Base-by-base conservation (phyloP, 2,329 filamentous ascomycete genomes). In the Ophiocordyceps sinensis region DNA sequence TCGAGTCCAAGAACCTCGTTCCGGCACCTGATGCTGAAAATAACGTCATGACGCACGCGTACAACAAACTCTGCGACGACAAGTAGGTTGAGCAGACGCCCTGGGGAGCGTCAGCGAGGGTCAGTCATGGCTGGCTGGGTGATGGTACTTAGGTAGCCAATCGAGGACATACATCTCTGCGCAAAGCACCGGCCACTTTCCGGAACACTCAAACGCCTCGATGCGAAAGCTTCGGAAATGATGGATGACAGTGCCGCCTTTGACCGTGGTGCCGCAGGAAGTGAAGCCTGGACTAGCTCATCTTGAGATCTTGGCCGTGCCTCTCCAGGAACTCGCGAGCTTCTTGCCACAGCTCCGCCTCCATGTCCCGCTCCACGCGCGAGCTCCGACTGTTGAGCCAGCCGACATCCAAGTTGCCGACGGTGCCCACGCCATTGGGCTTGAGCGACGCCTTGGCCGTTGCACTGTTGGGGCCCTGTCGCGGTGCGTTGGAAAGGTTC, bases 371-470 rank as follows among this genome's bases (percentile, higher is more conserved):
- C 43, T 85, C 85, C 19, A 93, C 83, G 47, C 81, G 81, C 47
- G 84, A 82, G 45, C 84, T 85, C 43, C 85, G 74, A 52, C 85
- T 88, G 56, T 95, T 96, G 51, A 96, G 62, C 76, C 84, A 89
- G 28, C 88, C 88, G 13, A 93, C 80, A 55, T 95, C 88, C 41
- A 95, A 67, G 26, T 64, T 65, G 10, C 73, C 74, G 29, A 77
- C 71, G 50, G 67, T 68, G 19, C 68, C 75, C 43, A 67, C 61
- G 32, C 70, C 74, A 36, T 75, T 64, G 32, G 77, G 68, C 55
- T 76, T 63, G 48, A 75, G 49, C 10, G 66, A 65, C 12, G 62
- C 57, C 36, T 58, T 59, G 21, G 70, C 62, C 4, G 67, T 56
- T 1, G 50, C 50, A 8, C 50, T 55, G 23, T 26, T 26, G 10